Percentiles rank a stretch among this genome's conserved stretches.
Conservation (phyloP, 768 basidiomycete species). For the Tulasnella sp. region DNA sequence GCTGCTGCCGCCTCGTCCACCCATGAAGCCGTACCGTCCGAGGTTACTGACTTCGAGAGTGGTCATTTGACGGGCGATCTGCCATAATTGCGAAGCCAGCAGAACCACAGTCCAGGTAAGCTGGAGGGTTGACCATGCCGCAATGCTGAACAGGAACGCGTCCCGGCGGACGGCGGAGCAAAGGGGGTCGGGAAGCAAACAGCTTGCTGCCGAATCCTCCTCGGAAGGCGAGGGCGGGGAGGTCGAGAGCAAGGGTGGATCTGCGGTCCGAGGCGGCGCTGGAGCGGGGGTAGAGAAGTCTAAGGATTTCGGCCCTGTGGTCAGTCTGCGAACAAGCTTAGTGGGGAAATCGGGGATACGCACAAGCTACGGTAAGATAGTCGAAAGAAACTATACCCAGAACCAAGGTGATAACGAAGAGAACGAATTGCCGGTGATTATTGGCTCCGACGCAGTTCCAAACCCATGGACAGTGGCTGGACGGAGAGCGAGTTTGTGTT, state of each 20-base stretch:
- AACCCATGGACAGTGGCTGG: slow-evolving; percentile 96
- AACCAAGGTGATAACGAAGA: slow-evolving; percentile 87
- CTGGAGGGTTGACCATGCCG: slow-evolving; percentile 84
- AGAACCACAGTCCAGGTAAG: slow-evolving; percentile 92
- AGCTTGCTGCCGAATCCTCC: slow-evolving; percentile 50
- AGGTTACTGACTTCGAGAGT: slow-evolving; percentile 94
- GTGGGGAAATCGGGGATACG: slow-evolving; percentile 36
- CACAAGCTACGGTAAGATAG: slow-evolving; percentile 78
- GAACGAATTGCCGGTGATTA: slow-evolving; percentile 92
- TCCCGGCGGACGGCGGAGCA: slow-evolving; percentile 63
- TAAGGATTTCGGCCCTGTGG: slow-evolving; percentile 28
- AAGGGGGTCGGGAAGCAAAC: slow-evolving; percentile 61
- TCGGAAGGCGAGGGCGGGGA: slow-evolving; percentile 29
- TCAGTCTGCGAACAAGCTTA: slow-evolving; percentile 53
- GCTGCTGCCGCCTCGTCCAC: slow-evolving; percentile 67
- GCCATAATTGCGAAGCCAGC: slow-evolving; percentile 83
- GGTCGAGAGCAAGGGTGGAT: slow-evolving; percentile 1
- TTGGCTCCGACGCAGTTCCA: slow-evolving; percentile 96
- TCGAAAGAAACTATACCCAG: slow-evolving; percentile 76
- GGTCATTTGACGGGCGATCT: slow-evolving; percentile 90
- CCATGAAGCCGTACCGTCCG: slow-evolving; percentile 95
- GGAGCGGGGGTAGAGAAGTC: slow-evolving; percentile 19
- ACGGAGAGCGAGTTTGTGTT: neutral
- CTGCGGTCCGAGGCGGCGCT: slow-evolving; percentile 26
- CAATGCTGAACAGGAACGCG: slow-evolving; percentile 77